Base-by-base conservation (phyloP, 2,329 filamentous ascomycete species). In the Xylaria digitata region DNA sequence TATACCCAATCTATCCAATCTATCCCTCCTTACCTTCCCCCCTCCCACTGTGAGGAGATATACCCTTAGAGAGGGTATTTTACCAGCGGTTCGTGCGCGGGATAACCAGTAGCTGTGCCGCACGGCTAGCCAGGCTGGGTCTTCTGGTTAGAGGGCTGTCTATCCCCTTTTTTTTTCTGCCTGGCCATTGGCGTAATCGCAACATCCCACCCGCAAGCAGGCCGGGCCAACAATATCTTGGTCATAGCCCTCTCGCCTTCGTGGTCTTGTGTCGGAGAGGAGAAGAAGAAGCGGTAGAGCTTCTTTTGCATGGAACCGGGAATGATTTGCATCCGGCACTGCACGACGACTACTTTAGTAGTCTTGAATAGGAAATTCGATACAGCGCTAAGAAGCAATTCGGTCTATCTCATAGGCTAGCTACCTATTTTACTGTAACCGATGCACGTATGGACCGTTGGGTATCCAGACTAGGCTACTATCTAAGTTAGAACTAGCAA, bases 141-240 rank as follows among this genome's bases (percentile, higher is more conserved):
- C 37, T 37, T 40, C 13, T 40, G 13, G 11, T 9, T 40, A 43
- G 11, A 40, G 19, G 30, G 19, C 48, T 21, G 9, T n/a, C 46
- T 9, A 21, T 23, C 30, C 11, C 23, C 37, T 23, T 26, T 48
- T 34, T n/a, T n/a, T n/a, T n/a, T n/a, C n/a, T 11, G 37, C 61
- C 40, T 3, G 11, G 37, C 37, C 49, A 60, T 60, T 49, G 40
- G 54, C 40, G 48, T 52, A 32, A 42, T 45, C 9, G 45, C 48
- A 37, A 61, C 63, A 61, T 61, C 52, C 58, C 57, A 61, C 53
- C 52, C 53, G 46, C 21, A 66, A 46, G 53, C 43, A 66, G 52
- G 58, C 63, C 48, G 21, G 61, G 30, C 53, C 45, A 50, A 58
- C 57, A 57, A 53, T 53, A 49, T 61, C 52, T 65, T 65, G 52